Evolutionary conservation across 208 protist genomes (phyloP).

Genomic region (Crithidia fasciculata): DNA sequence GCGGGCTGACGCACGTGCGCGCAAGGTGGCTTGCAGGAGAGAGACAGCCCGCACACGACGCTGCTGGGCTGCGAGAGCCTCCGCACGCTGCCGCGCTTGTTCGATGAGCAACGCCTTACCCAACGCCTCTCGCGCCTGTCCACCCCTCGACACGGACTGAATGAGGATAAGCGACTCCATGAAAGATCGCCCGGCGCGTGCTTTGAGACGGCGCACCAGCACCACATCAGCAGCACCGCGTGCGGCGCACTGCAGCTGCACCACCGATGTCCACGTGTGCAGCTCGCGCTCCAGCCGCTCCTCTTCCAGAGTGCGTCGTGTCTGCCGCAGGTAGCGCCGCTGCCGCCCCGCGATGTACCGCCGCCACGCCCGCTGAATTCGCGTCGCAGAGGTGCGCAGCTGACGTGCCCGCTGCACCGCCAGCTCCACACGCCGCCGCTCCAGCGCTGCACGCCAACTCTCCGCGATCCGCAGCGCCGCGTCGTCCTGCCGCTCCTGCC

Average conservation of each 20-base stretch:
- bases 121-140: constrained; percentile 26
- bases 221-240: constrained; percentile 51
- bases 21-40: constrained; percentile 17
- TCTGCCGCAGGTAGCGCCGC: constrained; percentile 59
- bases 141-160: constrained; percentile 46
- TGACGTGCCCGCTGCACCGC: constrained; percentile 41
- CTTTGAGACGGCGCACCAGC: constrained; percentile 35
- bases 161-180: constrained; percentile 48
- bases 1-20: constrained; percentile 5
- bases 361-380: constrained; percentile 54
- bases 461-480: constrained; percentile 52
- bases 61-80: constrained; percentile 4
- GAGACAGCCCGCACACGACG: background rate
- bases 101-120: background rate
- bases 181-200: constrained; percentile 50
- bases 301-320: constrained; percentile 37
- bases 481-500: constrained; percentile 17
- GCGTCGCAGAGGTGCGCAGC: constrained; percentile 42
- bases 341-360: constrained; percentile 50
- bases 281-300: constrained; percentile 54
- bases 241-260: constrained; percentile 52
- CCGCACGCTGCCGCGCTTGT: constrained; percentile 21
- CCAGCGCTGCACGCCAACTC: constrained; percentile 41
- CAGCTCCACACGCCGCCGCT: constrained; percentile 40
- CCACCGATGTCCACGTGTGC: constrained; percentile 30